Base-by-base conservation (phyloP, 2,329 filamentous ascomycete species). In the Anthostomella pinea region DNA sequence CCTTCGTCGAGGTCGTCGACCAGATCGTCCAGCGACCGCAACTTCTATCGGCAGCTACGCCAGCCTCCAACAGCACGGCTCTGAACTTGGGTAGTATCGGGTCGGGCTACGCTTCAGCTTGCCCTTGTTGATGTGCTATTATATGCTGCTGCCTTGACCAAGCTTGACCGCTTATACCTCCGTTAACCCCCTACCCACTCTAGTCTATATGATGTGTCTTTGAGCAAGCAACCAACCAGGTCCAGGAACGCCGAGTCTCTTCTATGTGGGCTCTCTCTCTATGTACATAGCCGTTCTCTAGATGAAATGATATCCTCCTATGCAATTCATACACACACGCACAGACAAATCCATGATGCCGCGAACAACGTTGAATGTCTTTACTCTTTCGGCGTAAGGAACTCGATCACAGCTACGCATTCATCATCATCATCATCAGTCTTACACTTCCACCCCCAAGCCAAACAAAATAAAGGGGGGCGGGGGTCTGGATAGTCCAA, bases 401-500 rank as follows among this genome's bases (percentile, higher is more conserved):
- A 85, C 29, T 84, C 78, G 16, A 82, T 70, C 8, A 84, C 80
- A 46, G 72, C 80, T 83, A 24, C 2, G 33, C n/a, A 27, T n/a
- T n/a, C n/a, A n/a, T n/a, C n/a, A n/a, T n/a, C n/a, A n/a, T n/a
- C n/a, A n/a, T n/a, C n/a, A n/a, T n/a, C n/a, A n/a, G n/a, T n/a
- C n/a, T n/a, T n/a, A n/a, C n/a, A n/a, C n/a, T n/a, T n/a, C n/a
- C n/a, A n/a, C n/a, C n/a, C n/a, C n/a, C n/a, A n/a, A n/a, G n/a
- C n/a, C n/a, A n/a, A n/a, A n/a, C n/a, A n/a, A n/a, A 8, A 24
- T 10, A 33, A 31, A 16, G 9, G n/a, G n/a, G n/a, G n/a, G n/a
- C n/a, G n/a, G n/a, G n/a, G n/a, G n/a, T n/a, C n/a, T n/a, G n/a
- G n/a, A n/a, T n/a, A n/a, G n/a, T n/a, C n/a, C n/a, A n/a, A n/a